Conservation (phyloP, 2,329 filamentous ascomycete genomes). For the Claviceps quebecensis region DNA sequence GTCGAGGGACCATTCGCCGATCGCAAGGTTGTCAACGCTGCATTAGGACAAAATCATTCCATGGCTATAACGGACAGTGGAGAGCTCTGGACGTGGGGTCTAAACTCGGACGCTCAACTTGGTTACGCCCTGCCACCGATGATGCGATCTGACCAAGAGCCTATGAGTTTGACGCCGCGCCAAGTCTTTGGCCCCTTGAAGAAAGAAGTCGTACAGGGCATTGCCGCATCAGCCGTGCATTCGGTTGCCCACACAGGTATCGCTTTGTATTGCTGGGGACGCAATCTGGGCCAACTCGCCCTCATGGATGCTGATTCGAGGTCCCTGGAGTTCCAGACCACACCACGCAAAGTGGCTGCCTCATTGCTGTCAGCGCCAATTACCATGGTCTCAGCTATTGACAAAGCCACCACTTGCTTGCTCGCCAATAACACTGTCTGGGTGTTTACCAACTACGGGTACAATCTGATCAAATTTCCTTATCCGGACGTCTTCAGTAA, state of each 20-base stretch:
- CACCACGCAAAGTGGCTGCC: slow-evolving; percentile 75
- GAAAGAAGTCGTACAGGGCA: slow-evolving; percentile 65
- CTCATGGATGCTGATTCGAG: slow-evolving; percentile 91
- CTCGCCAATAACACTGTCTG: slow-evolving; percentile 80
- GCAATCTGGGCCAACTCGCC: slow-evolving; percentile 86
- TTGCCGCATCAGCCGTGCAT: slow-evolving; percentile 81
- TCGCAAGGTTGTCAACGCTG: slow-evolving; percentile 62
- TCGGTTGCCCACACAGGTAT: slow-evolving; percentile 75
- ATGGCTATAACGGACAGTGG: slow-evolving; percentile 74
- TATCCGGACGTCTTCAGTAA: slow-evolving; percentile 56
- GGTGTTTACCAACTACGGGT: slow-evolving; percentile 92
- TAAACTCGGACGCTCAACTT: slow-evolving; percentile 71
- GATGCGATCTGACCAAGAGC: slow-evolving; percentile 60
- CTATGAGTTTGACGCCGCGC: slow-evolving; percentile 65
- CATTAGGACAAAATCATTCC: slow-evolving; percentile 82
- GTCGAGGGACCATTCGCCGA: slow-evolving; percentile 65
- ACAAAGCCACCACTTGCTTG: slow-evolving; percentile 74
- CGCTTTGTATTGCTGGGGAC: slow-evolving; percentile 85
- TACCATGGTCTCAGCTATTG: slow-evolving; percentile 70
- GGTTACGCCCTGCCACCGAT: slow-evolving; percentile 65
- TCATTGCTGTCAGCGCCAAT: slow-evolving; percentile 58
- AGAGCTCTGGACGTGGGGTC: slow-evolving; percentile 92
- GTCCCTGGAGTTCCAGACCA: slow-evolving; percentile 70
- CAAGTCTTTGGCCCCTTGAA: slow-evolving; percentile 89
- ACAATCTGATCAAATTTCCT: slow-evolving; percentile 78